These are phyloP conservation scores for Farysia itapuensis DNA, from an alignment of 1,284 basidiomycete genomes.

Conservation along the genomic window DNA sequence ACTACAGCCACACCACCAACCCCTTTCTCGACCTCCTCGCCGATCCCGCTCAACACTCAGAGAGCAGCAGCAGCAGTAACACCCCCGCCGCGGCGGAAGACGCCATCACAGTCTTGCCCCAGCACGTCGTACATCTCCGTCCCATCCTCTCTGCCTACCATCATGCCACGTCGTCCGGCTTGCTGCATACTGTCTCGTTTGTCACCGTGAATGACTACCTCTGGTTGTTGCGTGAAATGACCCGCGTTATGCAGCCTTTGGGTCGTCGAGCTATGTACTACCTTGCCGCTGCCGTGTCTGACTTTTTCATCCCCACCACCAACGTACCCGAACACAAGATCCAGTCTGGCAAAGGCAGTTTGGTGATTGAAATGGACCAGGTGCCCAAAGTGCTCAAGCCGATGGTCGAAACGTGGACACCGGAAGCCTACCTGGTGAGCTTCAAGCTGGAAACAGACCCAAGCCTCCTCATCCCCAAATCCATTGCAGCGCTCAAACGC, in stretches of 20 bases:
- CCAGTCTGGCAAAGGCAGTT: conserved; percentile 81
- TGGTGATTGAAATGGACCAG: conserved; percentile 96
- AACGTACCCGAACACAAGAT: conserved; percentile 96
- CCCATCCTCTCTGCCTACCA: conserved; percentile 81
- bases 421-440: conserved; percentile 86
- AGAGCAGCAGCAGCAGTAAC: conserved; percentile 10
- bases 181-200: conserved; percentile 83
- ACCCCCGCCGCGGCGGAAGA: conserved; percentile 1
- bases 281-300: conserved; percentile 93
- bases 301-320: conserved; percentile 91
- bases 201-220: conserved; percentile 96
- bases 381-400: conserved; percentile 93
- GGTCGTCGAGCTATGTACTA: conserved; percentile 84
- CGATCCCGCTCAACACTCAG: conserved; percentile 60
- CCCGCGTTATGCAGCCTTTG: conserved; percentile 67
- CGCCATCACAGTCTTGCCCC: conserved; percentile 69
- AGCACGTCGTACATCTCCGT: conserved; percentile 70
- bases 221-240: conserved; percentile 82
- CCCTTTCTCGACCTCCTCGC: conserved; percentile 96
- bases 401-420: conserved; percentile 89
- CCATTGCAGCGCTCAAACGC: conserved; percentile 78
- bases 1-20: conserved; percentile 96
- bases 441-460: conserved; percentile 98
- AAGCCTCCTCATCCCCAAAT: conserved; percentile 82
- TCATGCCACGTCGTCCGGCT: conserved; percentile 71